These are phyloP conservation scores for Friedmanniomyces simplex DNA, from an alignment of 495 filamentous ascomycete species.

Conservation along the genomic window DNA sequence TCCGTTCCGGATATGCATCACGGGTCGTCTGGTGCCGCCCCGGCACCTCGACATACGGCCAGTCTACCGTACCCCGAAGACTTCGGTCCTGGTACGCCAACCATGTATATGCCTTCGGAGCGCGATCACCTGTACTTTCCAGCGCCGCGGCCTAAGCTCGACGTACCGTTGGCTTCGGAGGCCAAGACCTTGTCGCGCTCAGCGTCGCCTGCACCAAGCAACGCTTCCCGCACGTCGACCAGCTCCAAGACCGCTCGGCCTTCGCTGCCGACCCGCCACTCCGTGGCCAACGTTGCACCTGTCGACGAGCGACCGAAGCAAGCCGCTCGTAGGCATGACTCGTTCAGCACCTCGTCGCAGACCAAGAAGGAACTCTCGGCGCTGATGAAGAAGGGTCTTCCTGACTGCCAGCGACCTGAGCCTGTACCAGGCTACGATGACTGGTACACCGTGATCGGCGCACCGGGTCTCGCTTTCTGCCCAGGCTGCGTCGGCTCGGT, in stretches of 20 bases:
- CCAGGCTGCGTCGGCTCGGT: slow-evolving; percentile 47
- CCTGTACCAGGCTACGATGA: slow-evolving; percentile 44
- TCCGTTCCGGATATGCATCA: slow-evolving; percentile 3
- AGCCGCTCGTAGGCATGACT: neutral
- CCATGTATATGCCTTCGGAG: slow-evolving; percentile 15
- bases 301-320: neutral
- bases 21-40: neutral
- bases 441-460: slow-evolving; percentile 54
- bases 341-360: slow-evolving; percentile 9
- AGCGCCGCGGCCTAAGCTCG: neutral
- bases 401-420: slow-evolving; percentile 44
- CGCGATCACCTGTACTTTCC: slow-evolving; percentile 10
- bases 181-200: neutral
- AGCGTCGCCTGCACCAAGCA: slow-evolving; percentile 6
- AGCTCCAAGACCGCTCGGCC: slow-evolving; percentile 1
- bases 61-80: slow-evolving; percentile 17
- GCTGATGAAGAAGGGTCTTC: slow-evolving; percentile 27
- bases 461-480: slow-evolving; percentile 50
- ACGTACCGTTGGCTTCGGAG: neutral
- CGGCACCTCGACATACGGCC: neutral
- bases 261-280: slow-evolving; percentile 11
- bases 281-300: slow-evolving; percentile 1
- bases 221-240: neutral
- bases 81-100: slow-evolving; percentile 3
- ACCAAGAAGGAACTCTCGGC: slow-evolving; percentile 15